Evolutionary conservation across 139 green algal species (phyloP).

Genomic region (Gonium pectorale): DNA sequence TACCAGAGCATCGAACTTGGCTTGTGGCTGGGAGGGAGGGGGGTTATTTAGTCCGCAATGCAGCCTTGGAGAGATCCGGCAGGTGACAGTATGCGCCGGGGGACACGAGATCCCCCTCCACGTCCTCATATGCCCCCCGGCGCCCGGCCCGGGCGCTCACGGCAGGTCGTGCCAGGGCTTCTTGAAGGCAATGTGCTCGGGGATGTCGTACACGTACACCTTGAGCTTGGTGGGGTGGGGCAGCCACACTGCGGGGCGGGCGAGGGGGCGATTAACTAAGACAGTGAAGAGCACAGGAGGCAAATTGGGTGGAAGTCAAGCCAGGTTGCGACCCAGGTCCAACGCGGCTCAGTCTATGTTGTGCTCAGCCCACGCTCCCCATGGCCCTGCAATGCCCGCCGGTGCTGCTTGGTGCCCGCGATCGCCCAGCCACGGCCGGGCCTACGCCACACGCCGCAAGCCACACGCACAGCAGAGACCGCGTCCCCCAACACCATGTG

Average conservation of each 20-base stretch:
- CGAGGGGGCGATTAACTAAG: background rate
- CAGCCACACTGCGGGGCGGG: background rate
- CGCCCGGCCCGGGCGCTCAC: constrained; percentile 3
- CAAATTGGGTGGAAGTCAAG: background rate
- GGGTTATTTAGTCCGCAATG: background rate
- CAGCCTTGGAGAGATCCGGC: no score
- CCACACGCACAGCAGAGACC: no score
- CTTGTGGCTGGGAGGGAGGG: background rate
- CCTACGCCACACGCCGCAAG: no score
- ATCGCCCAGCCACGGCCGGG: background rate
- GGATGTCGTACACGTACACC: constrained; percentile 54
- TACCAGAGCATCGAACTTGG: no score
- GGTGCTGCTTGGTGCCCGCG: background rate
- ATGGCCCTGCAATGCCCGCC: background rate
- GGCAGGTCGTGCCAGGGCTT: constrained; percentile 33
- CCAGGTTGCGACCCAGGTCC: no score
- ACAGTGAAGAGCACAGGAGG: background rate
- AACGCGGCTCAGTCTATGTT: no score
- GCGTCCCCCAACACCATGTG: no score
- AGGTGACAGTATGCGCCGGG: no score
- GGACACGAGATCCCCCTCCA: background rate
- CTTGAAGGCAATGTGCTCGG: constrained; percentile 25
- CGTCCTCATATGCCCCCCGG: background rate
- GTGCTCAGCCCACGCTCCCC: background rate
- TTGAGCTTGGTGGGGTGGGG: constrained; percentile 36